Conservation (phyloP, 257 asterid genomes). For the Penstemon newberryi region DNA sequence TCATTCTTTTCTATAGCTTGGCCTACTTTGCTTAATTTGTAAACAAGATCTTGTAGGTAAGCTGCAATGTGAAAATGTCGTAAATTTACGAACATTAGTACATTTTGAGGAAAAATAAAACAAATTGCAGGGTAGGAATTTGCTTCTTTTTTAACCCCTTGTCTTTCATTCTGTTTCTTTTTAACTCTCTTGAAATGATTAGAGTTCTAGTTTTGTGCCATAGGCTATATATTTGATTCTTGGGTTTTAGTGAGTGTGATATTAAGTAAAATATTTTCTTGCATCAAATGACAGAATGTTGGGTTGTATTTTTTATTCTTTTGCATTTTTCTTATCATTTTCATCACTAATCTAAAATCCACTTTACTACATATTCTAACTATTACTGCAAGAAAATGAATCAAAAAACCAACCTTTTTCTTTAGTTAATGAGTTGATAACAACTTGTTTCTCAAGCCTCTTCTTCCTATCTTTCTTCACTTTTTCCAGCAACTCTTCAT, state of each 20-base stretch:
- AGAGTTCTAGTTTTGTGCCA: too few species aligned
- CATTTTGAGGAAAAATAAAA: too few species aligned
- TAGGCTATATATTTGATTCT: too few species aligned
- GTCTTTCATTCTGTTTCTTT: neutral
- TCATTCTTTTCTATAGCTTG: conserved; percentile 83
- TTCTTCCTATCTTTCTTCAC: conserved; percentile 83
- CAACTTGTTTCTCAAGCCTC: conserved; percentile 75
- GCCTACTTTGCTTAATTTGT: conserved; percentile 78
- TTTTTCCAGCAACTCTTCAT: conserved; percentile 79
- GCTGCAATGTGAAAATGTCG: conserved; percentile 44
- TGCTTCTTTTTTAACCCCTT: too few species aligned
- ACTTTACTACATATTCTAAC: too few species aligned
- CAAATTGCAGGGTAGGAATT: too few species aligned
- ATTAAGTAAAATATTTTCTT: too few species aligned
- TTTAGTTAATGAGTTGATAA: conserved; percentile 52
- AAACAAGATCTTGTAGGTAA: conserved; percentile 84
- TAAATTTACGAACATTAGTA: too few species aligned
- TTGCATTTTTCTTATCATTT: neutral
- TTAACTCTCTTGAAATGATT: neutral
- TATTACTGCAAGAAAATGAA: neutral
- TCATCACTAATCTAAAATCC: neutral
- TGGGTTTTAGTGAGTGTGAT: too few species aligned
- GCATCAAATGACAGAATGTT: too few species aligned
- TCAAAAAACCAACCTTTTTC: conserved; percentile 61
- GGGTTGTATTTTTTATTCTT: too few species aligned